Conservation (phyloP, 1,284 basidiomycete genomes). For the Moniliophthora roreri region DNA sequence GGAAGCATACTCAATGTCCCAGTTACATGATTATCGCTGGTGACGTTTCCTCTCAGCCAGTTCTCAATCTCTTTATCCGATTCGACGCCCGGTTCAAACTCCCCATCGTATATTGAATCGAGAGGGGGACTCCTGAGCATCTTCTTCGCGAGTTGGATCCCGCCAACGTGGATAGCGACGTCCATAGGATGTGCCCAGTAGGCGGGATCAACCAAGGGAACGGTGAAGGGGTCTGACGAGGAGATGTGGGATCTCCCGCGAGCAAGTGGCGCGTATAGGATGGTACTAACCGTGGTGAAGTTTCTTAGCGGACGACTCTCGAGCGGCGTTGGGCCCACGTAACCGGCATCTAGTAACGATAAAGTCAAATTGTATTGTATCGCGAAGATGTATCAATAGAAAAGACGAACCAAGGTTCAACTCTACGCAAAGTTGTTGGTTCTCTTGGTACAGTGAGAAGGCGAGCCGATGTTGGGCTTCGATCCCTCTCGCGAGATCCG, state of each 20-base stretch:
- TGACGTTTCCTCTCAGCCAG: constrained; percentile 23
- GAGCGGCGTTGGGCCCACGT: constrained; percentile 24
- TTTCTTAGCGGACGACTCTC: constrained; percentile 22
- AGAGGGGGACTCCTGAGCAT: constrained; percentile 24
- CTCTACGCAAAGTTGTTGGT: constrained; percentile 25
- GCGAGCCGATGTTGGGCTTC: constrained; percentile 26
- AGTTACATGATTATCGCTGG: constrained; percentile 29
- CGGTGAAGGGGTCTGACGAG: constrained; percentile 20
- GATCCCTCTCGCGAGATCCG: constrained; percentile 26
- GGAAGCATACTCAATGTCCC: constrained; percentile 31
- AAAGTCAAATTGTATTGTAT: no score
- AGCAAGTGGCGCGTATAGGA: constrained; percentile 29
- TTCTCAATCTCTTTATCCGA: constrained; percentile 22
- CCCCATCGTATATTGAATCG: constrained; percentile 22
- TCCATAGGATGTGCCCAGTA: constrained; percentile 30
- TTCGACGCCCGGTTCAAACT: constrained; percentile 22
- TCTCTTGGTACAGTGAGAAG: constrained; percentile 22
- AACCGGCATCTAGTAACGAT: constrained; percentile 27
- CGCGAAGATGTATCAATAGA: no score
- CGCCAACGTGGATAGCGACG: constrained; percentile 21
- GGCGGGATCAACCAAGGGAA: constrained; percentile 25
- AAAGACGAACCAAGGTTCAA: constrained; percentile 24
- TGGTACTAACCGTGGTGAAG: constrained; percentile 28
- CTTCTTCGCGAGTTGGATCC: constrained; percentile 22
- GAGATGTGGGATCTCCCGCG: constrained; percentile 31